Evolutionary conservation across 208 protist genomes (phyloP), one percentile per base, ranked within the genome.

Genomic region (Acanthamoeba culbertsoni): DNA sequence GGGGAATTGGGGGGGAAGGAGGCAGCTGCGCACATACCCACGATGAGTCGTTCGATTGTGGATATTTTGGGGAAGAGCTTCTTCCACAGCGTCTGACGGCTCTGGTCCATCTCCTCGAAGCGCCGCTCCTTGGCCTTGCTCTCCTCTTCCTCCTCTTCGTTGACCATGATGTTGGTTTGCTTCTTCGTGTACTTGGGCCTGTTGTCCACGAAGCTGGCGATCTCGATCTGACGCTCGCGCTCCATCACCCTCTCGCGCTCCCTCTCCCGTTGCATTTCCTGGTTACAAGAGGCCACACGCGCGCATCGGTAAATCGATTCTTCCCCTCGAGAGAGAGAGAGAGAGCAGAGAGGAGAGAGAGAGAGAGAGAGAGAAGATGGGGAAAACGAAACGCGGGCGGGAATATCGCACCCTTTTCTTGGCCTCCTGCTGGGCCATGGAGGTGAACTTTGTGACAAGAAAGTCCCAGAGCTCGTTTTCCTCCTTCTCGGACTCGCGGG

Each of bases 391-490:
- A 75, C 14, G 63, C 18, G 48, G 12, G 48, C 18, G 48, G 33
- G 37, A 63, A 84, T 6, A 84, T 16, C n/a, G 35, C 43, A 90
- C 82, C 51, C 82, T 7, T 26, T 90, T 90, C 51, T 68, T 90
- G 0, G 82, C 48, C 23, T 90, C 82, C 37, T 90, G 82, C 46
- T 90, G 82, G 26, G 88, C 88, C 57, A 93, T 73, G 2, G 88
- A 65, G 0, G 57, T 73, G 88, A 93, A 79, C 62, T 93, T 93
- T 18, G 79, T 37, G 20, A 82, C 18, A 23, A 93, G 65, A 46
- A 93, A 93, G 28, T 79, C 37, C 46, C 53, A 93, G 40, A 93
- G 31, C 62, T 93, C 88, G 46, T 93, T 93, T 35, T 73, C 51
- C 62, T 93, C 88, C 43, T 46, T 79, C 53, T 42, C 53, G 6